Conservation (phyloP, 352 stramenopile species). For the Phytophthora sp. region DNA sequence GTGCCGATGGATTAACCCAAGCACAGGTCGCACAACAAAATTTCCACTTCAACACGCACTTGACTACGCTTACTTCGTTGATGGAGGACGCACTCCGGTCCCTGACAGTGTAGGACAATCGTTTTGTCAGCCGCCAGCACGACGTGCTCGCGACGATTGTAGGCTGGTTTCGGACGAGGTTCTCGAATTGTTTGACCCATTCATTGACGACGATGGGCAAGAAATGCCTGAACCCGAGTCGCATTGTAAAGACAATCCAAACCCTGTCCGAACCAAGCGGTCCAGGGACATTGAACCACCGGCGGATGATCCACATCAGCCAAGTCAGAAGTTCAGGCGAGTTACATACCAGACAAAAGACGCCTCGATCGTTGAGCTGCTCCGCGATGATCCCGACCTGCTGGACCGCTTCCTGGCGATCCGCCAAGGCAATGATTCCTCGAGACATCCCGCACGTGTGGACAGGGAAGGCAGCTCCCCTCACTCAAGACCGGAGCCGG, state of each 20-base stretch:
- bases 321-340: too few relatives aligned
- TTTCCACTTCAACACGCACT: neutral
- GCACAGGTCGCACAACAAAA: neutral
- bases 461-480: too few relatives aligned
- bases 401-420: neutral
- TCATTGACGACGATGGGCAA: conserved; percentile 1
- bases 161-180: too few relatives aligned
- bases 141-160: too few relatives aligned
- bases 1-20: neutral
- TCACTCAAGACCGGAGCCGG: too few relatives aligned
- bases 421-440: neutral
- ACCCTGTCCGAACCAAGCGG: too few relatives aligned
- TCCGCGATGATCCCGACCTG: neutral
- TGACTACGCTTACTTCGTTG: neutral
- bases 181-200: neutral
- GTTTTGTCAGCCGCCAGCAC: neutral
- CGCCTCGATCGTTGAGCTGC: neutral
- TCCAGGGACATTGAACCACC: too few relatives aligned
- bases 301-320: too few relatives aligned
- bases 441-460: too few relatives aligned
- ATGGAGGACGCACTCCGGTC: neutral
- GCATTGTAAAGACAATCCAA: too few relatives aligned
- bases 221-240: too few relatives aligned
- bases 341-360: too few relatives aligned
- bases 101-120: neutral